Percentiles rank a stretch among this genome's conserved stretches.
Evolutionary conservation across 805 yeast species (phyloP).

Genomic region (Kluyveromyces lactis): DNA sequence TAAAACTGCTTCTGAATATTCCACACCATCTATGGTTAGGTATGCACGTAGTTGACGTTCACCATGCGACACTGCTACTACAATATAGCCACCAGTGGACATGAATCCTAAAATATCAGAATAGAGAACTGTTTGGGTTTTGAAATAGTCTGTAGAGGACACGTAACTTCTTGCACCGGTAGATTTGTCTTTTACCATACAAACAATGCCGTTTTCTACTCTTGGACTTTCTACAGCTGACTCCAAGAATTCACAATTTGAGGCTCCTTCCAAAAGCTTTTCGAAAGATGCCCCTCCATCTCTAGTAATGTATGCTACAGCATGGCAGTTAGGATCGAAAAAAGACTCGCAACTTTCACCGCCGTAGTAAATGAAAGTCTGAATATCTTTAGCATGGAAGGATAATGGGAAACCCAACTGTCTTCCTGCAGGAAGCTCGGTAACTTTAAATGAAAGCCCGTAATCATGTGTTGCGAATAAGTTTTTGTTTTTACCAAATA

Average conservation of each 20-base stretch:
- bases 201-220: constrained; percentile 50
- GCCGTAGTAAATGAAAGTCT: constrained; percentile 64
- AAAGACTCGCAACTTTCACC: constrained; percentile 47
- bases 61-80: constrained; percentile 56
- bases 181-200: constrained; percentile 41
- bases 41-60: constrained; percentile 52
- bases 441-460: constrained; percentile 45
- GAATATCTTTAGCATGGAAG: constrained; percentile 51
- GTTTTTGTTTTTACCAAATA: constrained; percentile 38
- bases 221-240: constrained; percentile 37
- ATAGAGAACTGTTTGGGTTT: constrained; percentile 34
- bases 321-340: constrained; percentile 42
- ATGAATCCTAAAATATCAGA: constrained; percentile 67
- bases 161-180: constrained; percentile 29
- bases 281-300: constrained; percentile 63
- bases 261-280: constrained; percentile 43
- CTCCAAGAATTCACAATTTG: constrained; percentile 62
- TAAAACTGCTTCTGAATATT: constrained; percentile 70
- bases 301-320: constrained; percentile 51
- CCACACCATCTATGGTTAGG: constrained; percentile 70
- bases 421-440: constrained; percentile 45
- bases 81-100: constrained; percentile 56
- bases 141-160: constrained; percentile 49
- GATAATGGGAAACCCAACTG: constrained; percentile 37
- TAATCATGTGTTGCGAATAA: constrained; percentile 61